A percentile compares a stretch with the other conserved stretches of the same genome.
Conservation (phyloP, 768 basidiomycete species). For the Suillus subalutaceus region DNA sequence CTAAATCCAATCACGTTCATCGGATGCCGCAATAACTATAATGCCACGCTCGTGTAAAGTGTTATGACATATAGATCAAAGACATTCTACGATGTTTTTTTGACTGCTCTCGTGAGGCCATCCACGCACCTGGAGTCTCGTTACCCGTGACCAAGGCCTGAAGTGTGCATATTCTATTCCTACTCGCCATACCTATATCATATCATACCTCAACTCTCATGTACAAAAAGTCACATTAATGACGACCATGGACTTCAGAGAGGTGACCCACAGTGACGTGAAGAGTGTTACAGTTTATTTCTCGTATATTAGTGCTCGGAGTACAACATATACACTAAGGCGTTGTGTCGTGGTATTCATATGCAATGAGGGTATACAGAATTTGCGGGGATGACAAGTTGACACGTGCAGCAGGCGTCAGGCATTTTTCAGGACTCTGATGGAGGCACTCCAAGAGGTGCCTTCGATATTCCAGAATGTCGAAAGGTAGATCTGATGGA, state of each 20-base stretch:
- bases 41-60: neutral
- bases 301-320: neutral
- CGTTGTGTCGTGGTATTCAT: neutral
- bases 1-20: conserved; percentile 28
- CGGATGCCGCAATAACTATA: neutral
- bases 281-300: neutral
- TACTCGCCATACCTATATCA: neutral
- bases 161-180: neutral
- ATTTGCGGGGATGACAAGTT: neutral
- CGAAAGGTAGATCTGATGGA: conserved; percentile 14
- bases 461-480: conserved; percentile 15
- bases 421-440: conserved; percentile 10
- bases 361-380: neutral
- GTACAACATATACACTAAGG: neutral
- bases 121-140: neutral
- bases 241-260: neutral
- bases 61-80: neutral
- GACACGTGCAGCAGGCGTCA: neutral
- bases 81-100: neutral
- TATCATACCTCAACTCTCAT: neutral
- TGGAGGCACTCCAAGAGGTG: conserved; percentile 11
- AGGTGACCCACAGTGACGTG: neutral
- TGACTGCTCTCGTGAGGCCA: neutral
- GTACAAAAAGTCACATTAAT: neutral
- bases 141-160: neutral